phyloP scores from a whole-genome alignment of 371 early-diverging fungal genomes.

The Phascolomyces articulosus region DNA sequence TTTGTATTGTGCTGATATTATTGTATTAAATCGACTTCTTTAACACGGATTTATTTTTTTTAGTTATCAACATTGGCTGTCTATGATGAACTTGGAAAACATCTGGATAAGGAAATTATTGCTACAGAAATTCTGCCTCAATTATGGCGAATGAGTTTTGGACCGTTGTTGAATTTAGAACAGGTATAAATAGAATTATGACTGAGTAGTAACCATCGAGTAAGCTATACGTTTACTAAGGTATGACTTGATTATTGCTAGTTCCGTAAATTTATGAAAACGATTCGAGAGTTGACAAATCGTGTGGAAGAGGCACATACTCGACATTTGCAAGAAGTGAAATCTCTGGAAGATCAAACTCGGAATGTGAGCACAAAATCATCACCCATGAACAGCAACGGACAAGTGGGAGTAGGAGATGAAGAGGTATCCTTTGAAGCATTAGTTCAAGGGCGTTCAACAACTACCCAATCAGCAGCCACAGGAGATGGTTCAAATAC shows the following conservation, averaged over 20 bases:
- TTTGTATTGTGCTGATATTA: not conserved
- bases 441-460: constrained; percentile 32
- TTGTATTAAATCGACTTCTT: too few relatives aligned
- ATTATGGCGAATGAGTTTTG: constrained; percentile 79
- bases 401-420: constrained; percentile 9
- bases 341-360: constrained; percentile 64
- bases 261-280: constrained; percentile 74
- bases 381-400: constrained; percentile 6
- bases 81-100: constrained; percentile 78
- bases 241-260: too few relatives aligned
- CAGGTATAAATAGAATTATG: constrained; percentile 66
- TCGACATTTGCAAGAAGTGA: constrained; percentile 64
- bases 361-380: constrained; percentile 33
- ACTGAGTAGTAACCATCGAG: too few relatives aligned
- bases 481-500: too few relatives aligned
- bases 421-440: constrained; percentile 36
- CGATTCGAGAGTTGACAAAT: constrained; percentile 63
- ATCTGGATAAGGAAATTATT: constrained; percentile 73
- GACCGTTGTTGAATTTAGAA: constrained; percentile 66
- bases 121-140: constrained; percentile 81
- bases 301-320: constrained; percentile 71
- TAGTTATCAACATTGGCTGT: constrained; percentile 79
- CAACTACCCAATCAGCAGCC: not conserved
- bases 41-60: not conserved
- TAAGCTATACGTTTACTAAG: too few relatives aligned